phyloP scores from a whole-genome alignment of 1,139 yeast species.

The Yamadazyma atlantica region DNA sequence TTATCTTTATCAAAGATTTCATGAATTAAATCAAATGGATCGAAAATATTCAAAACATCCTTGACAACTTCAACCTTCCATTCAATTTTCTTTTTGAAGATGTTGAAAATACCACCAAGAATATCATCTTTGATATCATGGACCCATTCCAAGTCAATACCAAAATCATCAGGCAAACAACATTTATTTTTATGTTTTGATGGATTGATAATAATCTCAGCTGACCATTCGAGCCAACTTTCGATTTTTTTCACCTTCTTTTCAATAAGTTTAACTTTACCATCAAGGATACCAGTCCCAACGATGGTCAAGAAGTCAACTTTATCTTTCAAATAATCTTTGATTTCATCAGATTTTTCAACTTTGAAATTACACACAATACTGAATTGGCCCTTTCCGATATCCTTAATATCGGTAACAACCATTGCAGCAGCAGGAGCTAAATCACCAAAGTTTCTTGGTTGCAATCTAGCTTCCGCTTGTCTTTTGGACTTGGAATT shows the following conservation, averaged over 20 bases:
- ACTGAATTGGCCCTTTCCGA: conserved; percentile 19
- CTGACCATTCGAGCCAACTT: conserved; percentile 19
- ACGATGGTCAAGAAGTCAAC: conserved; percentile 16
- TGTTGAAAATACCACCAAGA: conserved; percentile 13
- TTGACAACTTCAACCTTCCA: conserved; percentile 13
- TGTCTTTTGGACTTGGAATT: background rate
- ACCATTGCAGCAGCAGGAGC: conserved; percentile 25
- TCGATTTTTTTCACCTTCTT: conserved; percentile 10
- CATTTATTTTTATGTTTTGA: conserved; percentile 17
- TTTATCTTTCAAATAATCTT: conserved; percentile 14
- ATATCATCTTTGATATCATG: conserved; percentile 13
- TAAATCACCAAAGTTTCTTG: conserved; percentile 11
- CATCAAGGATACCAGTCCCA: conserved; percentile 22
- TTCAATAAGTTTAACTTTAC: conserved; percentile 14
- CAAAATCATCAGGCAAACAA: conserved; percentile 25
- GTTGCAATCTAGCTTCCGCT: conserved; percentile 5
- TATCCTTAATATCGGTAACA: conserved; percentile 20
- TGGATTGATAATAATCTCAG: conserved; percentile 20
- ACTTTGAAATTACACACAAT: conserved; percentile 23
- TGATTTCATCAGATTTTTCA: conserved; percentile 19
- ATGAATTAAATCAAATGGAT: conserved; percentile 16
- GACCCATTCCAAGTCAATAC: conserved; percentile 21
- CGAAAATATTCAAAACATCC: conserved; percentile 8
- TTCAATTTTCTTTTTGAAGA: conserved; percentile 20
- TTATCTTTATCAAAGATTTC: conserved; percentile 6